Percentiles rank a stretch among this genome's conserved stretches.
Evolutionary conservation across 306 rosid species (phyloP).

Genomic region (Trifolium subterraneum): DNA sequence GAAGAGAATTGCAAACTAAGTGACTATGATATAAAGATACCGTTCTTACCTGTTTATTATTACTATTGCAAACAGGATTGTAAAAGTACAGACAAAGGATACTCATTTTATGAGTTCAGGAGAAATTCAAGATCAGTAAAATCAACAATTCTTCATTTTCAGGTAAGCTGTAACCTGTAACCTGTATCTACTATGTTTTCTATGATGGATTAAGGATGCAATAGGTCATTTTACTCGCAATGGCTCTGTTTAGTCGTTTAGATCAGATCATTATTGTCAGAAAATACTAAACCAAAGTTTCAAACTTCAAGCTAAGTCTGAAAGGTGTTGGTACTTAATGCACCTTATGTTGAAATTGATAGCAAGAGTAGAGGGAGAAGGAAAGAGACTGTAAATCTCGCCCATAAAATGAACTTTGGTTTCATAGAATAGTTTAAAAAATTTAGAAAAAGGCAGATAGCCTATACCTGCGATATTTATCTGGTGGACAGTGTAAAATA

Average conservation of each 20-base stretch:
- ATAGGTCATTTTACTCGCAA: slow-evolving; percentile 4
- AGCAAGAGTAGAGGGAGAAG: neutral
- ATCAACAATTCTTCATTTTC: slow-evolving; percentile 87
- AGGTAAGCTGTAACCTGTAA: slow-evolving; percentile 49
- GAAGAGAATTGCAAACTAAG: neutral
- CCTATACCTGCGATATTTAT: neutral
- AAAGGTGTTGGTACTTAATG: neutral
- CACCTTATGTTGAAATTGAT: slow-evolving; percentile 20
- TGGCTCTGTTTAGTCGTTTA: slow-evolving; percentile 15
- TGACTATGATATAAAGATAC: neutral
- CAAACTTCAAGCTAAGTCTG: neutral
- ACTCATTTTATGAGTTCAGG: slow-evolving; percentile 64
- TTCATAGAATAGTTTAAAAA: neutral
- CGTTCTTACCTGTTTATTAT: neutral
- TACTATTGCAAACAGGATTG: slow-evolving; percentile 54
- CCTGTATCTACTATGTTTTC: slow-evolving; percentile 21
- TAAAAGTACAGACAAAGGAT: slow-evolving; percentile 61
- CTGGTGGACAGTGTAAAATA: slow-evolving; percentile 19
- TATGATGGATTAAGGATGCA: slow-evolving; percentile 6
- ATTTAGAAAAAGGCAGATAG: neutral
- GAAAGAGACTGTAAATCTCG: neutral
- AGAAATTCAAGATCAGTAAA: slow-evolving; percentile 76
- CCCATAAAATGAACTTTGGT: slow-evolving; percentile 9
- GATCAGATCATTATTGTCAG: slow-evolving; percentile 5
- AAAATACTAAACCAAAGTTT: neutral